Base-by-base conservation (phyloP, 2,329 filamentous ascomycete species). In the Keithomyces neogunnii region DNA sequence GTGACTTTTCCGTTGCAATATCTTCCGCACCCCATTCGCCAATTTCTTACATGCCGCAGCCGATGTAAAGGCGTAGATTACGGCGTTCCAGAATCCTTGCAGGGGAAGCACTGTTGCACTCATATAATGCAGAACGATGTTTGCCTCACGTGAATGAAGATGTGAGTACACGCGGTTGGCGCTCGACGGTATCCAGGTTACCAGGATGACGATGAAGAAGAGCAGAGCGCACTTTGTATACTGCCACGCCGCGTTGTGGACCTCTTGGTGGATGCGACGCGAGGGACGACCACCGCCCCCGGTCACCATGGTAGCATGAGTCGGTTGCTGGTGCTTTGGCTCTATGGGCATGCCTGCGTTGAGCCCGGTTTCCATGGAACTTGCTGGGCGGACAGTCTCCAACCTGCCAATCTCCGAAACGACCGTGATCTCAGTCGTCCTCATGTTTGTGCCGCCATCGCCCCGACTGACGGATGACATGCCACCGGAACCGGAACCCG, bases 71-170 rank as follows among this genome's bases (percentile, higher is more conserved):
- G 82, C 69, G 66, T 93, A 95, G 57, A 95, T 89, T 51, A 87
- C 66, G n/a, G 84, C 80, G 63, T 95, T 95, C 88, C 88, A 93
- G 60, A 91, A 87, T 0, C 89, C 89, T 63, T 95, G 89, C 0
- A 90, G 75, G 0, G 89, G 88, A 7, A 95, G 75, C 1, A 93
- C 88, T 39, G 89, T 76, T 0, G 86, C 82, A 28, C 85, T 84
- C 56, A 84, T 78, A 56, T 85, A 82, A 59, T 88, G 82, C 28
- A 93, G 77, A 13, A 19, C 3, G 9, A 42, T 19, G n/a, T 4
- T 6, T 4, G 28, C 19, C 5, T 42, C 39, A 9, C 29, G 30
- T 39, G 1, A 70, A 59, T 85, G 72, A 9, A 82, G 73, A 13
- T 89, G 72, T 3, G 81, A 81, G 66, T 86, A 89, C 11, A 90